Evolutionary conservation across 306 rosid genomes (phyloP), one percentile per base, ranked within the genome.

Genomic region (Lathyrus sativus): DNA sequence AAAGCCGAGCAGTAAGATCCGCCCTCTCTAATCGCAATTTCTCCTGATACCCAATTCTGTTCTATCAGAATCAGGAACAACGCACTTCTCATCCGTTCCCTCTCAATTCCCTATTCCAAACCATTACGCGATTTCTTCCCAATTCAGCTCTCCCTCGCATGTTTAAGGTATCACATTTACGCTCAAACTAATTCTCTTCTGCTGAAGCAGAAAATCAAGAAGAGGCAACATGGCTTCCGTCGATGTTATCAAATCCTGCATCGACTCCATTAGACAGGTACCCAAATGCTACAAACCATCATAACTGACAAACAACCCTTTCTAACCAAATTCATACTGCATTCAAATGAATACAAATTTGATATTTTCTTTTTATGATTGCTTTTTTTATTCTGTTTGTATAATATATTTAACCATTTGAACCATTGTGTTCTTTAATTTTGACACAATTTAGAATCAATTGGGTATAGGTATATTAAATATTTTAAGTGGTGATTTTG

Each of bases 241-340:
- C 41, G 91, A 91, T 78, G 83, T 91, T 74, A 85, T 82, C 74
- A 88, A 84, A 77, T 74, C 87, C 55, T 83, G 93, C 70, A 77
- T 85, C 51, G 93, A 91, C 62, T 88, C 96, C 56, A 77, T 91
- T 65, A 60, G 51, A 84, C 91, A 86, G 89, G 97, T 88, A 78
- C 1, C 64, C n/a, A 33, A 66, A 9, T 70, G 31, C 48, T 33
- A 29, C 78, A 44, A 26, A 45, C 19, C n/a, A 2, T 29, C 6
- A 62, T 24, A 13, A 15, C 6, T 39, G 29, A 26, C 4, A 26
- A 26, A 0, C 62, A 22, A n/a, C 13, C 11, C 66, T 60, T 72
- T 39, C 15, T 8, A 50, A 18, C 43, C 65, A 10, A 3, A 9
- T 50, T 42, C 17, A 24, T 42, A 9, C 37, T 17, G 12, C 14